A percentile compares a stretch with the other conserved stretches of the same genome.
Conservation (phyloP, 139 green algal species). For the Haematococcus lacustris region DNA sequence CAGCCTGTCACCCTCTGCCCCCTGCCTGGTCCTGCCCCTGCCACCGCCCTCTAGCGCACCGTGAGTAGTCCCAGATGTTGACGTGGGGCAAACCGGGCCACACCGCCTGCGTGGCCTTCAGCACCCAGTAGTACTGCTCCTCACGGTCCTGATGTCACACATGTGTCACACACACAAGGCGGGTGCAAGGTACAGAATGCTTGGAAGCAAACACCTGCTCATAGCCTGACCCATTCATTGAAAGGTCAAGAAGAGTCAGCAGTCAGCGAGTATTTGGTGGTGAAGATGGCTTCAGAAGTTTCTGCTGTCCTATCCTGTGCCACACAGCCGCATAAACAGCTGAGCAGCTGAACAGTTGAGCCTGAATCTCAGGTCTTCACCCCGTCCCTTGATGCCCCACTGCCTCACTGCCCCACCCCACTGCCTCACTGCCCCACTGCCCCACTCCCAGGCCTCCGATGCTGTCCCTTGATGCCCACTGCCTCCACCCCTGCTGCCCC, state of each 20-base stretch:
- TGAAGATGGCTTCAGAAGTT: background rate
- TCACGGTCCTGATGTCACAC: slow-evolving; percentile 36
- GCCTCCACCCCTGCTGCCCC: background rate
- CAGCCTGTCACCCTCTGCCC: background rate
- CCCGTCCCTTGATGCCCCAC: background rate
- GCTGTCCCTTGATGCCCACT: background rate
- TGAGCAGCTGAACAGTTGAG: background rate
- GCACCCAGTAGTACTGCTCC: slow-evolving; percentile 84
- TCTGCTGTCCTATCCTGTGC: background rate
- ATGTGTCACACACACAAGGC: background rate
- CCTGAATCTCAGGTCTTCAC: too few species aligned
- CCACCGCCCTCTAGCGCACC: too few species aligned
- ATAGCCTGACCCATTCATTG: too few species aligned
- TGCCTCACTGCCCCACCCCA: too few species aligned
- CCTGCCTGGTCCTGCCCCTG: background rate
- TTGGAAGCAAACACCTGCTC: background rate
- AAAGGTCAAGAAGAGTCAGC: too few species aligned
- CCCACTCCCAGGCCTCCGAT: too few species aligned
- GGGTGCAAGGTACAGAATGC: background rate
- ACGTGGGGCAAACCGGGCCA: slow-evolving; percentile 75
- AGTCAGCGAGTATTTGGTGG: too few species aligned
- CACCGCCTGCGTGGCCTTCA: slow-evolving; percentile 64
- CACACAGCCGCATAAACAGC: background rate
- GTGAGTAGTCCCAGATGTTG: slow-evolving; percentile 93
- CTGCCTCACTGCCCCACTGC: too few species aligned